Evolutionary conservation across 331 rosid genomes (phyloP), one percentile per base, ranked within the genome.

Genomic region (Prunus yedoensis): DNA sequence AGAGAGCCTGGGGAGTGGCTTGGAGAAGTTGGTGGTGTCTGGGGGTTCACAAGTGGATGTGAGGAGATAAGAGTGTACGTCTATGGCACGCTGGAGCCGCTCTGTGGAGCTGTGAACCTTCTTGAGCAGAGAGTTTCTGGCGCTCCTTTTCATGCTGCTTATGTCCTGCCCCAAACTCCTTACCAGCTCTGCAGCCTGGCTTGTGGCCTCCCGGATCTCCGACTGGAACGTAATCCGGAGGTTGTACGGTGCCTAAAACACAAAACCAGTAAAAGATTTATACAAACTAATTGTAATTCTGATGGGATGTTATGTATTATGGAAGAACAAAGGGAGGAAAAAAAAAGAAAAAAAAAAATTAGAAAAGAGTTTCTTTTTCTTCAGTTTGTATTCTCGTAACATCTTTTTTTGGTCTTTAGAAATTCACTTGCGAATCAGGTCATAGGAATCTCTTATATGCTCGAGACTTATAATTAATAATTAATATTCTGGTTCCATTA

Each of bases 181-280:
- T 53, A 90, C 76, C n/a, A 92, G 70, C 68, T 88, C 88, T 27
- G 97, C 93, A 28, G 87, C 97, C 27, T 79, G 88, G 23, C 76
- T 85, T 51, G 91, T 71, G 1, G 87, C 89, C 28, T 90, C 96
- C 67, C 67, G 70, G 65, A 92, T 88, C 80, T 92, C 96, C 11
- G 89, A 73, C 64, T 53, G 78, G 74, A 90, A 87, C 53, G 83
- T 72, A 10, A 67, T 76, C 78, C 92, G 79, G 70, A 90, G 85
- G 74, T 88, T 88, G 80, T 81, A 70, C 3, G 96, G 92, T 65
- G 91, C 93, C 97, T 91, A 75, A 75, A 21, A 60, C 61, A 14
- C 27, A 56, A 65, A 38, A 60, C 13, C 25, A 21, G 23, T 38
- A 10, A n/a, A 32, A 18, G 35, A 27, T 15, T 38, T 38, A 25